A percentile compares a stretch with the other conserved stretches of the same genome.
phyloP scores from a whole-genome alignment of 192 early-diverging fungal genomes.

The Spizellomyces punctatus region DNA sequence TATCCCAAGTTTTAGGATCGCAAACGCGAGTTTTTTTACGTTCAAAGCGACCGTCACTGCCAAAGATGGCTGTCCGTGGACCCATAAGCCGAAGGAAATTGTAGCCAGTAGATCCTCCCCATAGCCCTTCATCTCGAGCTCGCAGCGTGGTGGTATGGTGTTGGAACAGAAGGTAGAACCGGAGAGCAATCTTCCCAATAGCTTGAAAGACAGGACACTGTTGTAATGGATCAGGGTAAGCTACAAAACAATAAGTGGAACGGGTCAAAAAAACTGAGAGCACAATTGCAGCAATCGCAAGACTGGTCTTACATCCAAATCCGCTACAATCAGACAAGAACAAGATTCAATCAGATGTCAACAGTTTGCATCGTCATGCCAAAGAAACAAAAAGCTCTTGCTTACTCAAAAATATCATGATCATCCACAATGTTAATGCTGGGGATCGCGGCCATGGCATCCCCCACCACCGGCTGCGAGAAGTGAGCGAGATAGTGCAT shows the following conservation, averaged over 20 bases:
- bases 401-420: conserved; percentile 27
- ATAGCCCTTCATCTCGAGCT: conserved; percentile 52
- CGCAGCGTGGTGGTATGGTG: conserved; percentile 20
- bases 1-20: conserved; percentile 59
- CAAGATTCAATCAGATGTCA: no score
- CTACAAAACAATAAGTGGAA: conserved; percentile 62
- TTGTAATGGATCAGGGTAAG: conserved; percentile 77
- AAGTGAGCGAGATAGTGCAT: conserved; percentile 27
- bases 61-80: conserved; percentile 61
- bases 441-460: conserved; percentile 23
- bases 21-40: conserved; percentile 67
- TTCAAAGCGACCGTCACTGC: conserved; percentile 73
- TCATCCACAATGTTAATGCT: conserved; percentile 20
- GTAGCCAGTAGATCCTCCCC: conserved; percentile 48
- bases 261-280: conserved; percentile 56
- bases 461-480: conserved; percentile 22
- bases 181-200: conserved; percentile 71
- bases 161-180: conserved; percentile 83
- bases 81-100: conserved; percentile 69
- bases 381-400: no score
- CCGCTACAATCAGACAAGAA: no score
- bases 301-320: no score
- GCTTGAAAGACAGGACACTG: conserved; percentile 69
- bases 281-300: no score
- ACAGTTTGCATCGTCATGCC: no score